Conservation (phyloP, 1,139 yeast species). For the Meyerozyma smithsonii region DNA sequence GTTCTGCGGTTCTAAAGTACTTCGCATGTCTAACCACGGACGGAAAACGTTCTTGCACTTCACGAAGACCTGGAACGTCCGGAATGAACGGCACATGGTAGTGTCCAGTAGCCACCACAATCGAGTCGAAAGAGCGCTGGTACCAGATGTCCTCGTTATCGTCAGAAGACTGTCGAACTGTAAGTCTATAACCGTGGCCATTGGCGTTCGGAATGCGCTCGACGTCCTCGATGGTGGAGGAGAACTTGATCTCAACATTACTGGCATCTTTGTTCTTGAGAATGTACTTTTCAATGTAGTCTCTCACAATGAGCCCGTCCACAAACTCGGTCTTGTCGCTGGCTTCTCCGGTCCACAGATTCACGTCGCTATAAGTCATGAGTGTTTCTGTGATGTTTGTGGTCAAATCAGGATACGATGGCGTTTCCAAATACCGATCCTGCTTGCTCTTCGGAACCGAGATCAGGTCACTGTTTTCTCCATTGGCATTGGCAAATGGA, state of each 20-base stretch:
- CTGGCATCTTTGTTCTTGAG: constrained; percentile 16
- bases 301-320: constrained; percentile 21
- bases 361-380: constrained; percentile 38
- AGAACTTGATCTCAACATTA: constrained; percentile 19
- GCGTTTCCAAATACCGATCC: neutral
- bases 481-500: constrained; percentile 18
- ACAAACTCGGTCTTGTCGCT: constrained; percentile 21
- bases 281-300: constrained; percentile 33
- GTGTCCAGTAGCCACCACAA: constrained; percentile 47
- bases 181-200: constrained; percentile 23
- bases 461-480: neutral
- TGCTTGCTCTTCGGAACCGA: neutral
- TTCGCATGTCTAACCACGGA: constrained; percentile 37
- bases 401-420: constrained; percentile 25
- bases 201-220: constrained; percentile 14
- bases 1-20: constrained; percentile 25
- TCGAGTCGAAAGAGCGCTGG: constrained; percentile 14
- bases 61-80: constrained; percentile 34
- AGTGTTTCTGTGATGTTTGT: constrained; percentile 40
- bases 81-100: constrained; percentile 44
- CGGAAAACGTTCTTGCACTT: constrained; percentile 24
- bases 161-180: constrained; percentile 23
- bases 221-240: constrained; percentile 37
- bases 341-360: constrained; percentile 5
- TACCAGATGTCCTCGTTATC: constrained; percentile 12